Conservation (phyloP, 371 early-diverging fungal genomes). For the Apophysomyces variabilis region DNA sequence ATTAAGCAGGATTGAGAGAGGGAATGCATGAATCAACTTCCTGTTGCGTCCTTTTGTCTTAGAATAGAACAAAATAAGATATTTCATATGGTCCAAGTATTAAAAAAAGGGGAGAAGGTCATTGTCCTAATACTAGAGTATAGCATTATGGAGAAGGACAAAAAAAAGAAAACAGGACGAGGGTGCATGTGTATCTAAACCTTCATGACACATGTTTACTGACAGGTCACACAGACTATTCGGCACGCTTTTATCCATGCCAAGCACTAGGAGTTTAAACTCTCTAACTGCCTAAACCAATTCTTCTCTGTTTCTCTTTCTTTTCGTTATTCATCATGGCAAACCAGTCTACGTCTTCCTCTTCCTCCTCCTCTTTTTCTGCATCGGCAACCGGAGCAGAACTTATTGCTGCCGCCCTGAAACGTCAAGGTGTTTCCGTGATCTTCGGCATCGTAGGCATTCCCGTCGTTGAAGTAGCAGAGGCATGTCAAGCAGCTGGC, state of each 20-base stretch:
- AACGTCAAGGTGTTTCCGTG: constrained; percentile 65
- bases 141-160: too few species aligned
- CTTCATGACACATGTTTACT: not conserved
- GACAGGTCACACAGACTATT: not conserved
- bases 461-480: constrained; percentile 78
- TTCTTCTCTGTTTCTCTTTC: not conserved
- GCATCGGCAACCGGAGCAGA: constrained; percentile 61
- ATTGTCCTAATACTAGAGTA: too few species aligned
- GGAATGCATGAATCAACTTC: too few species aligned
- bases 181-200: too few species aligned
- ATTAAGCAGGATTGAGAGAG: too few species aligned
- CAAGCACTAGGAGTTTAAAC: not conserved
- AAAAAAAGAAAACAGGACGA: too few species aligned
- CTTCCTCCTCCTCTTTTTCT: not conserved
- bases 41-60: too few species aligned
- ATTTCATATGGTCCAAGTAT: too few species aligned
- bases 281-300: too few species aligned
- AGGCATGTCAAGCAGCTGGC: constrained; percentile 74
- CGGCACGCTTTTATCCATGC: not conserved
- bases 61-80: too few species aligned
- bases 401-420: constrained; percentile 64
- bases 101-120: too few species aligned
- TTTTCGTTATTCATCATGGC: not conserved
- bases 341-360: not conserved
- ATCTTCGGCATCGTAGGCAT: constrained; percentile 89